A percentile compares a stretch with the other conserved stretches of the same genome.
Conservation (phyloP, 2,329 filamentous ascomycete species). For the Camillea tinctor region DNA sequence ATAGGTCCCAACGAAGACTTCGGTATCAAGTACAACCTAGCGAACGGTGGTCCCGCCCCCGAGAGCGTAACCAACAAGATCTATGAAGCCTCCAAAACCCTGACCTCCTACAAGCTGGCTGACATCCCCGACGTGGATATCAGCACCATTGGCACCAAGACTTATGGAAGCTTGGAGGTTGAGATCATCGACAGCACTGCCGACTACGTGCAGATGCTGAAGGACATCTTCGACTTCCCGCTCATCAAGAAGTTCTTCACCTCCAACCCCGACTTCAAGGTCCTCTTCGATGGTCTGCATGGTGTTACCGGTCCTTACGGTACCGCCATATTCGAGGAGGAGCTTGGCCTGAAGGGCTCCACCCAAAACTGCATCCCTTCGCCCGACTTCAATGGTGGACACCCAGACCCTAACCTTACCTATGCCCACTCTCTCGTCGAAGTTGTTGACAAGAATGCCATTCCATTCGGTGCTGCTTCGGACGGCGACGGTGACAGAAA, state of each 20-base stretch:
- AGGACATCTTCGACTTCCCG: constrained; percentile 97
- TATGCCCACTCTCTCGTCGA: constrained; percentile 95
- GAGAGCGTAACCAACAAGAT: constrained; percentile 99
- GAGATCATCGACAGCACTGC: constrained; percentile 91
- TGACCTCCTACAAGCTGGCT: constrained; percentile 89
- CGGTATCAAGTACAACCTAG: constrained; percentile 99
- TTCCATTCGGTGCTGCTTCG: constrained; percentile 94
- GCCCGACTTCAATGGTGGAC: constrained; percentile 94
- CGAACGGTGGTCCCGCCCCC: constrained; percentile 92
- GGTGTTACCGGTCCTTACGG: constrained; percentile 97
- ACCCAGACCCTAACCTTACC: constrained; percentile 96
- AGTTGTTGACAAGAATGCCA: constrained; percentile 83
- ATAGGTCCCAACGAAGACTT: constrained; percentile 90
- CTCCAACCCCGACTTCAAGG: constrained; percentile 86
- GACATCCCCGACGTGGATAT: constrained; percentile 87
- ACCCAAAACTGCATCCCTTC: constrained; percentile 91
- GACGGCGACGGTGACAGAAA: constrained; percentile 98
- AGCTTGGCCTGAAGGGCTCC: constrained; percentile 75
- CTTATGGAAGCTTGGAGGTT: constrained; percentile 83
- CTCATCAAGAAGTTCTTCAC: constrained; percentile 93
- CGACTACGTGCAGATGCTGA: constrained; percentile 93
- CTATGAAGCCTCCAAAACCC: constrained; percentile 83
- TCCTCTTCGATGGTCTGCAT: constrained; percentile 91
- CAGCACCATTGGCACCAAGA: constrained; percentile 75
- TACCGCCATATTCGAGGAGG: constrained; percentile 89